Evolutionary conservation across 2,329 filamentous ascomycete genomes (phyloP), one percentile per base, ranked within the genome.

Genomic region (Cadophora luteo-olivacea): DNA sequence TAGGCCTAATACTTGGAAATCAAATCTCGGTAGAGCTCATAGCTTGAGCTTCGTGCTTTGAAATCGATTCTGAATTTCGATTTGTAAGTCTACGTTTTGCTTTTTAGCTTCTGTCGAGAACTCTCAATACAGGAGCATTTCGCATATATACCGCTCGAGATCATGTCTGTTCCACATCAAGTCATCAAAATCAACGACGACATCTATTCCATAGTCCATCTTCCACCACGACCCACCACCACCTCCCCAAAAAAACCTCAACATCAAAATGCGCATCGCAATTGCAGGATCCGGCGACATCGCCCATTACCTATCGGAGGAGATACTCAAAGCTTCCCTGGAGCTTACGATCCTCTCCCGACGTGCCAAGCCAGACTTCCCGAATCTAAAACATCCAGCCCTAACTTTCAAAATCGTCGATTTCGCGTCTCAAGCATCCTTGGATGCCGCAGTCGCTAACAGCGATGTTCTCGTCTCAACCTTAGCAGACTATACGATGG

Each of bases 391-490:
- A 1, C 19, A 49, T 49, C n/a, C 45, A n/a, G 11, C 8, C 9
- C 45, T 49, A 19, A 22, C n/a, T 11, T 49, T 49, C 45, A 49
- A 49, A 19, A 9, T 49, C 19, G 45, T 49, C 45, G 45, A 22
- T 8, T 49, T 49, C 45, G 8, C 45, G 1, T 49, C 45, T 11
- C 45, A 49, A 8, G 19, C n/a, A 19, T 49, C 45, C 19, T 22
- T 49, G n/a, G 45, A 49, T 49, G 45, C 45, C 5, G 45, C 45
- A 22, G 22, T 58, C 54, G 7, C 29, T n/a, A 14, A 49, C 45
- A 49, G 41, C 29, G 61, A 49, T n/a, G 45, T 19, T 33, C 61
- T 51, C 45, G 60, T 62, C 25, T 51, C 45, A 51, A 29, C 24
- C 19, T 11, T 58, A 16, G n/a, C 25, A 32, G 54, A 58, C 36